Base-by-base conservation (phyloP, 2,329 filamentous ascomycete species). In the Davidsoniella virescens region DNA sequence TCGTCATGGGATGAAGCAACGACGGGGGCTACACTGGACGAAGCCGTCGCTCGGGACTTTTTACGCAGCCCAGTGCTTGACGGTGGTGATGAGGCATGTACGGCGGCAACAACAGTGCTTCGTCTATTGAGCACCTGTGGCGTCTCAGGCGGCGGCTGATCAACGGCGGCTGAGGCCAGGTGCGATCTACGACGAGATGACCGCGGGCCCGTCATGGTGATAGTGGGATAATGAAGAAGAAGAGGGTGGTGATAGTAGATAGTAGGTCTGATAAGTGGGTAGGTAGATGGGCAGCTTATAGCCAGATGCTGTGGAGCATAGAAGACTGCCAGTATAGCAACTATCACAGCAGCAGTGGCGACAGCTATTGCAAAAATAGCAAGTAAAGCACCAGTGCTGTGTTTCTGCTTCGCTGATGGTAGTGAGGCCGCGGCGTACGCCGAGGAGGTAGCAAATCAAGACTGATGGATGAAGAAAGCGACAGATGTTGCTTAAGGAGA, bases 241-340 rank as follows among this genome's bases (percentile, higher is more conserved):
- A 9, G 29, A 9, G 8, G 12, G 29, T 33, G 29, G 12, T 33
- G 2, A 12, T 33, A 12, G 29, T 33, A 12, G 2, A 12, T 33
- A 12, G 29, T 33, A 12, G 29, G 29, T 33, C 20, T 5, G 5
- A 20, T 23, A 23, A 5, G 16, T 26, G 44, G 29, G 33, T 33
- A 36, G 36, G 45, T 7, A 25, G 26, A 23, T 39, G 33, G 26
- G 33, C 14, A 16, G 44, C 39, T 40, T 42, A 37, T 42, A 39
- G 17, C 16, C 18, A 14, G 33, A 12, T 55, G 55, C 49, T 36
- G 50, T 42, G 50, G 29, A 33, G 29, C 29, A 33, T 33, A 33
- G 29, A 33, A 33, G 49, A 52, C 50, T 50, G 12, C 8, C 8
- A 33, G 29, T 33, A 12, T 33, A 33, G 12, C 29, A 33, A 12